Evolutionary conservation across 495 filamentous ascomycete species (phyloP), one percentile per base, ranked within the genome.

Genomic region (Parathielavia hyrcaniae): DNA sequence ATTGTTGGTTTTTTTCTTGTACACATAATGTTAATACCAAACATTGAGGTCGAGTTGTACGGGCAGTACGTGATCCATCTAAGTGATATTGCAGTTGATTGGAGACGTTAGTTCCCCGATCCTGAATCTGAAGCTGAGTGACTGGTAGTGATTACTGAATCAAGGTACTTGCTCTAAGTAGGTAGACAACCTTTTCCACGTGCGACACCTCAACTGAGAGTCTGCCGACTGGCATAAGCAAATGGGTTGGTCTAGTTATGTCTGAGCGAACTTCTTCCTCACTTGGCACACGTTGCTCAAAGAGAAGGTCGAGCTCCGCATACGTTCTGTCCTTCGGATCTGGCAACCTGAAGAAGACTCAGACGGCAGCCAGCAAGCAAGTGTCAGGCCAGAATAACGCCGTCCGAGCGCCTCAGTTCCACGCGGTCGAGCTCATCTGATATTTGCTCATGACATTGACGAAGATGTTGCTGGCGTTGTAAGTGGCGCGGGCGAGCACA

Each of bases 341-440:
- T 13, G 72, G 72, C 17, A 74, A 50, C 30, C 71, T 60, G 39
- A 71, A 69, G 34, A 63, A 72, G 8, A 66, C 65, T 70, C 72
- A 74, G 26, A 68, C 46, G 2, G 60, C 50, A 9, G 73, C 79
- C 16, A 75, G 50, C 38, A 77, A 63, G 57, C 73, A 77, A 38
- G 66, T 70, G 0, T 74, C 80, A 9, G 73, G 78, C 80, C 79
- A 83, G 59, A 83, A 81, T 63, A 78, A 82, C 0, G 70, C 79
- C 3, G 65, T 66, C 39, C 65, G 70, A 39, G 64, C 71, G 1
- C 72, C 71, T 78, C 79, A 81, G 46, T 77, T 73, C 80, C 80
- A 83, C 1, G 71, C 79, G 0, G 65, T 64, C 0, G 77, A 72
- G 44, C 72, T 75, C 19, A 82, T 67, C 67, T 77, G 75, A 61